A percentile compares a stretch with the other conserved stretches of the same genome.
phyloP scores from a whole-genome alignment of 2,329 filamentous ascomycete genomes.

The Monilinia polystroma region DNA sequence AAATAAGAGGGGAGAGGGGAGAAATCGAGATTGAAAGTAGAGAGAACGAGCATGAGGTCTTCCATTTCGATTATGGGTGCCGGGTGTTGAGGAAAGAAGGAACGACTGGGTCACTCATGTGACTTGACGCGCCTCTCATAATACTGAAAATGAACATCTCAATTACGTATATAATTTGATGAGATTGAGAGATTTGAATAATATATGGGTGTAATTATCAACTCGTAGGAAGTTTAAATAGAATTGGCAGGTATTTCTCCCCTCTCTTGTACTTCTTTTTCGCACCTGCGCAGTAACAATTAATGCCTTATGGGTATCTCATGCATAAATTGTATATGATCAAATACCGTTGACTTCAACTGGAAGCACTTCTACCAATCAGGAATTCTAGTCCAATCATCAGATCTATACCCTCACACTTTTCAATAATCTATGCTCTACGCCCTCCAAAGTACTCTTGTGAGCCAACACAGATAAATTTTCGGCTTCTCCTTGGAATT shows the following conservation, averaged over 20 bases:
- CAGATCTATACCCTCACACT: slow-evolving; percentile 33
- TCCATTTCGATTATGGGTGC: neutral
- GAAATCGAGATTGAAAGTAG: neutral
- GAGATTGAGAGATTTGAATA: neutral
- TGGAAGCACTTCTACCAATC: slow-evolving; percentile 5
- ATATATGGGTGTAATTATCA: neutral
- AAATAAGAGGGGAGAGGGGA: neutral
- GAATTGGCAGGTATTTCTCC: neutral
- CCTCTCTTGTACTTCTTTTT: neutral
- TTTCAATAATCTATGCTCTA: slow-evolving; percentile 79
- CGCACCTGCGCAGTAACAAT: neutral
- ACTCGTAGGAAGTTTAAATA: neutral
- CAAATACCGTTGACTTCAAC: slow-evolving; percentile 8
- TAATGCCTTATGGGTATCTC: neutral
- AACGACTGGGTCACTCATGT: slow-evolving; percentile 5
- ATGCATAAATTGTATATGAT: neutral
- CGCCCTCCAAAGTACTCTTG: slow-evolving; percentile 83
- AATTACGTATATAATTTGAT: neutral
- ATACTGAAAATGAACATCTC: neutral
- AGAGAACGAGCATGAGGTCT: neutral
- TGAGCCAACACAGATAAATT: slow-evolving; percentile 95
- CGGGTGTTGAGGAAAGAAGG: neutral
- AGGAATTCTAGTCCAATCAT: neutral
- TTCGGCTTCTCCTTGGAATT: slow-evolving; percentile 89
- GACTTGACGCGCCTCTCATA: neutral